Conservation (phyloP, 2,329 filamentous ascomycete species). For the Cytospora piceae region DNA sequence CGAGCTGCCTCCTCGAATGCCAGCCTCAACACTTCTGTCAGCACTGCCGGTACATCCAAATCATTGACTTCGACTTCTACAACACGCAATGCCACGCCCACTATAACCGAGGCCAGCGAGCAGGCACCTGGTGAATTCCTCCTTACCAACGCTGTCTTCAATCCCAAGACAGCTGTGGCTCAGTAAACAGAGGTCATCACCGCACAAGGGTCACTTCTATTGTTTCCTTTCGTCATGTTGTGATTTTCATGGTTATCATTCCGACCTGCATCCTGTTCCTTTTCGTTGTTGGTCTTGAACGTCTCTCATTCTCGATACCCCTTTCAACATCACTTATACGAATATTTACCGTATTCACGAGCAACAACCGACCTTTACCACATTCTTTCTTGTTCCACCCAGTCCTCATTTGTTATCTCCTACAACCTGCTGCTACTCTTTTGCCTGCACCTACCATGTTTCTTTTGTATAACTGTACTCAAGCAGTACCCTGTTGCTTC, state of each 20-base stretch:
- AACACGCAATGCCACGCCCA: constrained; percentile 31
- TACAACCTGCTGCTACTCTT: not conserved
- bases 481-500: constrained; percentile 5
- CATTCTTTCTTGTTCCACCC: not conserved
- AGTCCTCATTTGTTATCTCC: not conserved
- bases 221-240: constrained; percentile 2
- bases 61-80: constrained; percentile 24
- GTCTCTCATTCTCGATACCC: constrained; percentile 31
- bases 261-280: not conserved
- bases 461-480: constrained; percentile 1
- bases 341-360: constrained; percentile 15
- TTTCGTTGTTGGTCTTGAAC: not conserved
- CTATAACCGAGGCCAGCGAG: constrained; percentile 37
- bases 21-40: constrained; percentile 29
- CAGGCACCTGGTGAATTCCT: constrained; percentile 43
- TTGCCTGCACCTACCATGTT: not conserved
- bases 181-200: not conserved
- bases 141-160: constrained; percentile 56
- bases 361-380: constrained; percentile 15
- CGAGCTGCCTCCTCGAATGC: constrained; percentile 40
- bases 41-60: constrained; percentile 21
- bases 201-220: not conserved
- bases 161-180: constrained; percentile 37
- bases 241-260: constrained; percentile 20
- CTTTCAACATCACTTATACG: constrained; percentile 33